A percentile compares a stretch with the other conserved stretches of the same genome.
These are phyloP conservation scores for Erodium trifolium DNA, from an alignment of 441 rosid species.

Conservation along the genomic window DNA sequence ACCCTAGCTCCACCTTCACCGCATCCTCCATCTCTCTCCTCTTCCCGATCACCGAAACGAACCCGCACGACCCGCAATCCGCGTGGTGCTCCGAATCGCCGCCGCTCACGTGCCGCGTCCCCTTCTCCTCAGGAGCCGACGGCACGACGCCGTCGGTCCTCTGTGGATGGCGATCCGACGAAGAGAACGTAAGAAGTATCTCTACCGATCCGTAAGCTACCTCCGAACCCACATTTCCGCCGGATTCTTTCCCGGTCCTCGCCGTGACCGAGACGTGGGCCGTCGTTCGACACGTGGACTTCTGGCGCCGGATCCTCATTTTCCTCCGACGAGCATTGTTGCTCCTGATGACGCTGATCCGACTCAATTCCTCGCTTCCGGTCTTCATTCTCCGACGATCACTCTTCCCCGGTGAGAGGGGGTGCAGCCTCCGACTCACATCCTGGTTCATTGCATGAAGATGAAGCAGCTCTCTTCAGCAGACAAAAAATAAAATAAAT, in stretches of 20 bases:
- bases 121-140: constrained; percentile 14
- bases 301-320: constrained; percentile 17
- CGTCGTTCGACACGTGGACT: constrained; percentile 23
- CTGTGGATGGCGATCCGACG: neutral
- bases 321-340: constrained; percentile 27
- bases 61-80: constrained; percentile 29
- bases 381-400: constrained; percentile 12
- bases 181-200: too few relatives aligned
- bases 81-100: neutral
- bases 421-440: neutral
- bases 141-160: constrained; percentile 15
- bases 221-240: too few relatives aligned
- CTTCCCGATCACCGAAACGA: constrained; percentile 59
- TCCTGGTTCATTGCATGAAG: constrained; percentile 12
- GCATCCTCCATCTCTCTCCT: constrained; percentile 69
- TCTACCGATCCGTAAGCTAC: too few relatives aligned
- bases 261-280: neutral
- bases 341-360: constrained; percentile 19
- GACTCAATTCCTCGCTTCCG: constrained; percentile 13
- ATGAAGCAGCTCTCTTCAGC: neutral
- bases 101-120: neutral
- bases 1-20: constrained; percentile 41
- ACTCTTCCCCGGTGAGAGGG: neutral
- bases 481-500: neutral
- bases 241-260: too few relatives aligned